Evolutionary conservation across 345 rosid genomes (phyloP).

Genomic region (Kandelia obovata): DNA sequence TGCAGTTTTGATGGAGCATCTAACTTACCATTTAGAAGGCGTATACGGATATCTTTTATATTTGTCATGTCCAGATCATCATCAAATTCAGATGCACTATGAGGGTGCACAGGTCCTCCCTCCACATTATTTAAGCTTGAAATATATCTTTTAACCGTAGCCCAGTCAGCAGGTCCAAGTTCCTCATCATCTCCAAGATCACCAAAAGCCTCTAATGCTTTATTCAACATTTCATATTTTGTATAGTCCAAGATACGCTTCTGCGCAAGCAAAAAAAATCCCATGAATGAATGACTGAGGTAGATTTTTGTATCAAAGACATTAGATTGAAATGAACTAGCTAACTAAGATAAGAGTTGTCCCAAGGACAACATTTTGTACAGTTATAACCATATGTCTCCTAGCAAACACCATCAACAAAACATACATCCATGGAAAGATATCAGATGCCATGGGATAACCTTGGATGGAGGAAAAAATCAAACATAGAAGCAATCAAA

Average conservation of each 20-base stretch:
- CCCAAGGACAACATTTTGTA: no score
- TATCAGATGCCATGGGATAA: no score
- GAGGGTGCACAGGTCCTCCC: conserved; percentile 60
- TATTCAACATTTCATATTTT: conserved; percentile 80
- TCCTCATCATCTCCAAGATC: conserved; percentile 96
- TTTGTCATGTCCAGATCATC: conserved; percentile 54
- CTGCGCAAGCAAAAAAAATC: conserved; percentile 30
- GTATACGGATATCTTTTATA: conserved; percentile 75
- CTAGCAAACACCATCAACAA: no score
- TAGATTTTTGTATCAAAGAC: background rate
- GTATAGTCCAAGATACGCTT: conserved; percentile 79
- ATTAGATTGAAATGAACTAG: no score
- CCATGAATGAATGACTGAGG: background rate
- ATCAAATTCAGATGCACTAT: conserved; percentile 39
- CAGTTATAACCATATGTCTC: no score
- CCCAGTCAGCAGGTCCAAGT: conserved; percentile 97
- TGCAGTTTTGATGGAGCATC: conserved; percentile 1
- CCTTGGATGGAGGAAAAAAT: no score
- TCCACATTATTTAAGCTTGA: conserved; percentile 60
- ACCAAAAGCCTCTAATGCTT: conserved; percentile 73
- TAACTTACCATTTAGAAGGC: conserved; percentile 77
- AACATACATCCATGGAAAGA: no score
- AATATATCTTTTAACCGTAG: conserved; percentile 73
- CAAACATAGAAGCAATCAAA: no score
- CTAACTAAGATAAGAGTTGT: no score